Evolutionary conservation across 2,329 filamentous ascomycete species (phyloP), one percentile per base, ranked within the genome.

Genomic region (Ophiostoma fasciatum): DNA sequence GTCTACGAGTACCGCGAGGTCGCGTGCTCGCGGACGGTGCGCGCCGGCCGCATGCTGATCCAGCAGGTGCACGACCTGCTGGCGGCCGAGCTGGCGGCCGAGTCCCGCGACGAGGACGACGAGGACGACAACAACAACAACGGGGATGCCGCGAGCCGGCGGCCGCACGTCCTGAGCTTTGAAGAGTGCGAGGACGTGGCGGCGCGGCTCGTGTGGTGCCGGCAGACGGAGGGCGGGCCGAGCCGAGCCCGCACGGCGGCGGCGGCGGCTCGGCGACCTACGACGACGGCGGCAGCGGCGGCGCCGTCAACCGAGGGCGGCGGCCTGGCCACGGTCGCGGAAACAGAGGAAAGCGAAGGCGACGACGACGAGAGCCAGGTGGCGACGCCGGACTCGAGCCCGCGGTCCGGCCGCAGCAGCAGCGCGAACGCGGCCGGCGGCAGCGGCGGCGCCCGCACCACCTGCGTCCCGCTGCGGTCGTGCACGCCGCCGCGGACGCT

Each of bases 1-100:
- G 68, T 96, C 7, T 96, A 87, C 51, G 90, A 98, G 57, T 94
- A 85, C 53, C 77, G 82, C 36, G 85, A 93, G 53, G 73, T 94
- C 2, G 64, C 68, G 13, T 74, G 73, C 36, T 71, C 66, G 38
- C 69, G 82, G 36, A 88, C 73, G 27, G 65, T 82, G 12, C 68
- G 90, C 45, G 85, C 74, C 23, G 84, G 79, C 40, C 87, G 77
- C 49, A 55, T 70, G 39, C 60, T 96, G 15, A 69, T 79, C 29
- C 66, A 78, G 46, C 70, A 77, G 38, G 76, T 84, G 47, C 81
- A 77, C 46, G 68, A 67, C 38, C 52, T 81, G 14, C 54, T 88
- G 4, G 66, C 68, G 50, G 64, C 13, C 35, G 40, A 17, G 36
- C 43, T 51, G 22, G 46, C 42, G 38, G 7, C 18, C 19, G 37